Evolutionary conservation across 305 asterid genomes (phyloP).

Genomic region (Solanum hybrid): DNA sequence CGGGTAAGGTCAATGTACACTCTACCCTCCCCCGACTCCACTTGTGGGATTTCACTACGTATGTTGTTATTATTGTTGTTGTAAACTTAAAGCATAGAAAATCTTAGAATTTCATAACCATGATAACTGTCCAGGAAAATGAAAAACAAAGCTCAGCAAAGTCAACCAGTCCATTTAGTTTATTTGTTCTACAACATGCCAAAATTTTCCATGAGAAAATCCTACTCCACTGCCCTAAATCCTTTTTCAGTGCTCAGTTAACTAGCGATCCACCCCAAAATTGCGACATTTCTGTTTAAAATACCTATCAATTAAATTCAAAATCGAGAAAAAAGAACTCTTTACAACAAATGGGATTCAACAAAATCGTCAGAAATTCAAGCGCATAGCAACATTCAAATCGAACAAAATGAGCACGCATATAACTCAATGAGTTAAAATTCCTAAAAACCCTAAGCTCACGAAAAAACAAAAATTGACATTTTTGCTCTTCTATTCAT

Average conservation of each 20-base stretch:
- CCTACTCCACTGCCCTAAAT: not conserved
- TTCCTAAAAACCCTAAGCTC: not conserved
- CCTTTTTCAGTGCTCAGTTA: not conserved
- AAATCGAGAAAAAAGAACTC: not conserved
- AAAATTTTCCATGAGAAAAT: not conserved
- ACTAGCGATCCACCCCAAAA: not conserved
- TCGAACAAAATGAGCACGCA: not conserved
- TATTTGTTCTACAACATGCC: not conserved
- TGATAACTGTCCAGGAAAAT: not conserved
- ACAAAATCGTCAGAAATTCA: not conserved
- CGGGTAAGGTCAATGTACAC: not conserved
- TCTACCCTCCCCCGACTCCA: not conserved
- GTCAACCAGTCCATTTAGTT: not conserved
- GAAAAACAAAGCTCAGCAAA: not conserved
- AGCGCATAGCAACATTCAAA: not conserved
- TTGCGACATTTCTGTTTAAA: not conserved
- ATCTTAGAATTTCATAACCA: not conserved
- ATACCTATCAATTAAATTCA: not conserved
- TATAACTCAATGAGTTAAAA: not conserved
- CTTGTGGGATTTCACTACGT: not conserved
- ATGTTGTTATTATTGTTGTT: not conserved
- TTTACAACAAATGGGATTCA: not conserved
- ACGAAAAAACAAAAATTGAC: not conserved
- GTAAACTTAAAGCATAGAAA: not conserved
- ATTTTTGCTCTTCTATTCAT: not conserved